Base-by-base conservation (phyloP, 129 eudicot genomes). In the Centrapalus pauciflorus region DNA sequence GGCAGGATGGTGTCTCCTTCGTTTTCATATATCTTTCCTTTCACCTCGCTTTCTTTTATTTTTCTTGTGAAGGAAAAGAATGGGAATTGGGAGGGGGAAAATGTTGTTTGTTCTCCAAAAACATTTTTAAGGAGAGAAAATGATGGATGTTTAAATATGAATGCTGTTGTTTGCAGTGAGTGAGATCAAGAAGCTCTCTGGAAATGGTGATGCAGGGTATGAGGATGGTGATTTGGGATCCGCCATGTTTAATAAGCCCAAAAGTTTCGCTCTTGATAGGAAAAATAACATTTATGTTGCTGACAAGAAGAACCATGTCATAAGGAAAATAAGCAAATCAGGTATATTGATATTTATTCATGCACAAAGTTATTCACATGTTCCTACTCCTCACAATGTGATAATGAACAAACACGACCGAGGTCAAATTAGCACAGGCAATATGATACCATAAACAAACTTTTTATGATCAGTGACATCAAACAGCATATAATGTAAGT, bases 251-350 rank as follows among this genome's bases (percentile, higher is more conserved):
- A 68, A 81, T 33, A 83, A 84, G 71, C 96, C 91, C 23, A 83
- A 58, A 45, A 83, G 86, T 69, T 88, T 92, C 67, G 84, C 98
- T 3, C 69, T 88, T 32, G 98, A 92, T 71, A 58, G 33, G 41
- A 85, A 80, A 67, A 90, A 90, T 70, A 92, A 92, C 70, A 66
- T 92, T 1, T 92, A 92, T 78, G 82, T 87, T 52, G 96, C 98
- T 62, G 98, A 92, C 83, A 68, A 60, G 77, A 33, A 43, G 43
- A 92, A 82, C 69, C 79, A 74, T 61, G 90, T 84, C 41, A 78
- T 92, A 37, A 77, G 98, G 69, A 92, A 88, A 82, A 85, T 92
- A 25, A 77, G 84, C 81, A 70, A 69, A 26, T 83, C 96, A 76
- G 98, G 98, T 87, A 57, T 61, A 27, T 1, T 0, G 20, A 20